phyloP scores from a whole-genome alignment of 805 yeast genomes.

The Kodamaea lidongshanica region DNA sequence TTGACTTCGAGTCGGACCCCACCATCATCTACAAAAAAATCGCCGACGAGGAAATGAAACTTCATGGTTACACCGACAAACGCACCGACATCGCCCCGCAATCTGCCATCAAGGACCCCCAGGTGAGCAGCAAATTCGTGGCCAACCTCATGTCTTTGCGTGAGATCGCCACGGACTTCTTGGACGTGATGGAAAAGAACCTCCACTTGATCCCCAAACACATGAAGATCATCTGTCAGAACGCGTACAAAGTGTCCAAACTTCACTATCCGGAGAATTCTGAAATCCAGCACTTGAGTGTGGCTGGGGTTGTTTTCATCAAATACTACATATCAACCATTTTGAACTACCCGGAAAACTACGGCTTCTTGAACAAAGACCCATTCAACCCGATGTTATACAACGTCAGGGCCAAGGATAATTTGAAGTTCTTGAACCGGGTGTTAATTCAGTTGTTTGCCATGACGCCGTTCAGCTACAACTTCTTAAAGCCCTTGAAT shows the following conservation, averaged over 20 bases:
- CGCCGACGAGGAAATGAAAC: conserved; percentile 30
- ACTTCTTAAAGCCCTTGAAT: conserved; percentile 73
- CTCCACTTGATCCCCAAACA: conserved; percentile 35
- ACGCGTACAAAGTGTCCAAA: conserved; percentile 34
- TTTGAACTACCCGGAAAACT: conserved; percentile 49
- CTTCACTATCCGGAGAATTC: conserved; percentile 51
- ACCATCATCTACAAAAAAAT: conserved; percentile 43
- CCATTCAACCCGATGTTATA: conserved; percentile 17
- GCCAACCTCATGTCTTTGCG: conserved; percentile 68
- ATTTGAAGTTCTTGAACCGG: conserved; percentile 51
- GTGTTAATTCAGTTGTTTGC: conserved; percentile 60
- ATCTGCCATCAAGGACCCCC: conserved; percentile 71
- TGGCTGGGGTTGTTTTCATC: conserved; percentile 61
- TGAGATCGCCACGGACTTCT: conserved; percentile 58
- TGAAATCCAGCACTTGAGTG: conserved; percentile 55
- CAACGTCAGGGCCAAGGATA: conserved; percentile 31
- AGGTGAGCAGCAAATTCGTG: conserved; percentile 66
- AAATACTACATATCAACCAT: conserved; percentile 45
- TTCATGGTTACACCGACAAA: conserved; percentile 30
- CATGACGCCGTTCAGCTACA: conserved; percentile 64
- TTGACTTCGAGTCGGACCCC: conserved; percentile 81
- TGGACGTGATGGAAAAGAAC: conserved; percentile 44
- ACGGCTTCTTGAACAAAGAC: conserved; percentile 41
- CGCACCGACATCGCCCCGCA: conserved; percentile 43
- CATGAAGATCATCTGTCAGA: conserved; percentile 28